Conservation (phyloP, 805 yeast genomes). For the Lipomyces yamanashiensis region DNA sequence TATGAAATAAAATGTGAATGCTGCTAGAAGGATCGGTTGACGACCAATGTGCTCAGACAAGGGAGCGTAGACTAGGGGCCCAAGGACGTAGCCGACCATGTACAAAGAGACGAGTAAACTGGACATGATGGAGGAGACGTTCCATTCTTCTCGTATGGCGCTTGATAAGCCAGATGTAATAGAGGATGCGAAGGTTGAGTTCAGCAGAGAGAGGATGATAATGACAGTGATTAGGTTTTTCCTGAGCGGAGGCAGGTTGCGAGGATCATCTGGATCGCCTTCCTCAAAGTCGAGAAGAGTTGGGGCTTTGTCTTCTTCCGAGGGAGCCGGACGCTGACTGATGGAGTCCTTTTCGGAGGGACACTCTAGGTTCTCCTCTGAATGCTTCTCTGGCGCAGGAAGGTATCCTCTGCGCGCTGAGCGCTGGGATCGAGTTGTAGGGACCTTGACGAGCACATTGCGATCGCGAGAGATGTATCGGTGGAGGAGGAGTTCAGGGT, state of each 20-base stretch:
- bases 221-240: slow-evolving; percentile 13
- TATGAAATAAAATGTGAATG: slow-evolving; percentile 52
- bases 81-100: slow-evolving; percentile 79
- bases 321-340: neutral
- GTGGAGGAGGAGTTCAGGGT: slow-evolving; percentile 30
- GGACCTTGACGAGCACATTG: slow-evolving; percentile 7
- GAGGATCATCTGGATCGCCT: slow-evolving; percentile 31
- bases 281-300: slow-evolving; percentile 30
- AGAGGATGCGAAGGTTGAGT: slow-evolving; percentile 33
- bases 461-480: slow-evolving; percentile 23
- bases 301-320: slow-evolving; percentile 18
- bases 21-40: slow-evolving; percentile 54
- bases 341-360: slow-evolving; percentile 4
- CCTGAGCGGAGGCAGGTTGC: slow-evolving; percentile 17
- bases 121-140: slow-evolving; percentile 50
- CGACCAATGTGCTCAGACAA: slow-evolving; percentile 70
- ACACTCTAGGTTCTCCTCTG: neutral
- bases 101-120: slow-evolving; percentile 60
- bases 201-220: slow-evolving; percentile 15
- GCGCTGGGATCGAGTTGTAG: slow-evolving; percentile 12
- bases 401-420: neutral
- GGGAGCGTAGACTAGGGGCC: slow-evolving; percentile 90
- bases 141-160: slow-evolving; percentile 51
- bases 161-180: slow-evolving; percentile 27
- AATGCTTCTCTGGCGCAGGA: neutral